A percentile compares a stretch with the other conserved stretches of the same genome.
phyloP scores from a whole-genome alignment of 2,329 filamentous ascomycete species.

The Sporothrix globosa region DNA sequence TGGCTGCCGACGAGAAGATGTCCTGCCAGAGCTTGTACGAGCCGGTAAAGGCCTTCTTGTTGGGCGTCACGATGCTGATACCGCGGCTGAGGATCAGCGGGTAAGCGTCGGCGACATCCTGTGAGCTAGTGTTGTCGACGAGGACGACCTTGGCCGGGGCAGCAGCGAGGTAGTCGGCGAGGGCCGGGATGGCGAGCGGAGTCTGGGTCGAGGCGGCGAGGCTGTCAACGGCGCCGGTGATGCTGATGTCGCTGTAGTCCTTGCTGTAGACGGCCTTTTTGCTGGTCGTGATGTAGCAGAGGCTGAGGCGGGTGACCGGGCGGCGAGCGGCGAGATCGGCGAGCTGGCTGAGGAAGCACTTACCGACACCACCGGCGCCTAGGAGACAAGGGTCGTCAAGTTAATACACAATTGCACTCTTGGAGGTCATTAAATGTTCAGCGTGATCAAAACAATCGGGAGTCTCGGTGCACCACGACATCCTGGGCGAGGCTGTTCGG shows the following conservation, averaged over 20 bases:
- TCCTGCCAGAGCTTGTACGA: slow-evolving; percentile 80
- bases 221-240: slow-evolving; percentile 52
- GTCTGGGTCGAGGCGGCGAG: slow-evolving; percentile 66
- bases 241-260: slow-evolving; percentile 67
- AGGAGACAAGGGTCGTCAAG: neutral
- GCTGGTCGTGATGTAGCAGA: slow-evolving; percentile 85
- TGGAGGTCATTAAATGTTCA: neutral
- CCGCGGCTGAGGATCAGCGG: slow-evolving; percentile 78
- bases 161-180: slow-evolving; percentile 75
- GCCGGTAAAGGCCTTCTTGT: slow-evolving; percentile 96
- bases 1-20: slow-evolving; percentile 75
- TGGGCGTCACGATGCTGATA: slow-evolving; percentile 91
- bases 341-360: slow-evolving; percentile 85
- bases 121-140: slow-evolving; percentile 94
- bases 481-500: neutral
- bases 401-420: neutral
- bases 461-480: neutral
- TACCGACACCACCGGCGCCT: slow-evolving; percentile 93
- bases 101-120: slow-evolving; percentile 81
- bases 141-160: slow-evolving; percentile 80
- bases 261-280: slow-evolving; percentile 77
- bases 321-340: slow-evolving; percentile 66
- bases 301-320: slow-evolving; percentile 69
- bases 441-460: neutral
- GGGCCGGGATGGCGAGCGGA: slow-evolving; percentile 68